phyloP scores from a whole-genome alignment of 2,329 filamentous ascomycete genomes.

The Cladorrhinum sp. region DNA sequence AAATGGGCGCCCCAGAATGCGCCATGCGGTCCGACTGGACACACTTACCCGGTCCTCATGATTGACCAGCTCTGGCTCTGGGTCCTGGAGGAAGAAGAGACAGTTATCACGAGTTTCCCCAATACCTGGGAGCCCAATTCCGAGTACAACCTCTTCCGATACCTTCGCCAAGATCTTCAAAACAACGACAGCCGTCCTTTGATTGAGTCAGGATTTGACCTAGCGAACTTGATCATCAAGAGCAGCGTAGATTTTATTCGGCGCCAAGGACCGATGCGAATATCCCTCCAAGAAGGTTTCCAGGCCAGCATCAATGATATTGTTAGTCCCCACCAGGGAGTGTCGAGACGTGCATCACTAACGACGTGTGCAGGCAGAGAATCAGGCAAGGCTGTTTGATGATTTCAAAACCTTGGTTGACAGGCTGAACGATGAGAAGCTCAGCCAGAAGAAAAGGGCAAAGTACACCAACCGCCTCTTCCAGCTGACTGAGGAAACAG shows the following conservation, averaged over 20 bases:
- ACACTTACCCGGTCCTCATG: constrained; percentile 17
- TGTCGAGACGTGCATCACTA: neutral
- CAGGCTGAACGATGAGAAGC: neutral
- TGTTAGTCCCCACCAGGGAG: neutral
- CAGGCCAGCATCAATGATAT: constrained; percentile 12
- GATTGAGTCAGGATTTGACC: neutral
- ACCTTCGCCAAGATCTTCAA: neutral
- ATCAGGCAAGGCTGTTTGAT: neutral
- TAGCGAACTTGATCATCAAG: constrained; percentile 6
- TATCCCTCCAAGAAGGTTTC: constrained; percentile 6
- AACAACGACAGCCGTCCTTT: constrained; percentile 4
- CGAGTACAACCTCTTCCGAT: constrained; percentile 14
- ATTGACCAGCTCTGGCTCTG: constrained; percentile 25
- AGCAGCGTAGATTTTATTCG: constrained; percentile 6
- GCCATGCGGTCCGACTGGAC: neutral
- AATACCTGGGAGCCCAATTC: constrained; percentile 13
- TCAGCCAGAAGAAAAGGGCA: constrained; percentile 2
- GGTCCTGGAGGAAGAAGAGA: constrained; percentile 17
- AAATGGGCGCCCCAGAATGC: neutral
- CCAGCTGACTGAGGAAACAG: constrained; percentile 6
- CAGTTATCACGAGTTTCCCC: constrained; percentile 22
- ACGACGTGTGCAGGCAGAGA: neutral
- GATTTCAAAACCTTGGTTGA: constrained; percentile 8
- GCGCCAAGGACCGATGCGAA: neutral
- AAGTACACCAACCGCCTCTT: constrained; percentile 5